Base-by-base conservation (phyloP, 495 filamentous ascomycete genomes). In the Neurospora sp. region DNA sequence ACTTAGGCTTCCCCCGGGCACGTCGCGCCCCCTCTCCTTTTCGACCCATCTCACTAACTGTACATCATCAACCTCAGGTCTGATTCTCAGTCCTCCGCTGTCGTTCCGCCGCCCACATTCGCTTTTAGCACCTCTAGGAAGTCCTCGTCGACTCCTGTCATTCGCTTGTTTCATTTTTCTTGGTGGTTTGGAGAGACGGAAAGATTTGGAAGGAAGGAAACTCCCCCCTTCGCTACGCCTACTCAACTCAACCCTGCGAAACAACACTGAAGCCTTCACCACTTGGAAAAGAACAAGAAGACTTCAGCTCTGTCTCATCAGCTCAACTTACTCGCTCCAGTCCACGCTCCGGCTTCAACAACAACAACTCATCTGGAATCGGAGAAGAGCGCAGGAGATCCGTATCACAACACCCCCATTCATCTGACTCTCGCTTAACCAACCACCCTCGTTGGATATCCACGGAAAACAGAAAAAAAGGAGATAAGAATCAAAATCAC, bases 61-160 rank as follows among this genome's bases (percentile, higher is more conserved):
- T 76, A 77, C 79, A 81, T 76, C 79, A 75, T 74, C 76, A 75
- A 70, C 77, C 54, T 34, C 54, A 66, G 54, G 54, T 71, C 77
- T 77, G 71, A 74, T 73, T 73, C 28, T 34, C 79, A 80, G 82
- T 82, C 77, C 76, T 77, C 75, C 76, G 83, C 84, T 81, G 78
- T 77, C 75, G 72, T 76, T 74, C 72, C 74, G 76, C 76, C 82
- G 81, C 83, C 82, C 84, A 85, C 84, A 77, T 79, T 86, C 84
- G 84, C 85, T 87, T 83, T 84, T 80, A 76, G 78, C 79, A 75
- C 78, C 78, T 78, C 76, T 78, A 86, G 87, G 87, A 88, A 87
- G 86, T 86, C 87, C 87, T 89, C 86, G 87, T 85, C 80, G 87
- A 83, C 86, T 89, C 87, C 87, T 88, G 85, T 88, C 87, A 87